These are phyloP conservation scores for Dictyostelium firmibasis DNA, from an alignment of 78 protist genomes.

Conservation along the genomic window DNA sequence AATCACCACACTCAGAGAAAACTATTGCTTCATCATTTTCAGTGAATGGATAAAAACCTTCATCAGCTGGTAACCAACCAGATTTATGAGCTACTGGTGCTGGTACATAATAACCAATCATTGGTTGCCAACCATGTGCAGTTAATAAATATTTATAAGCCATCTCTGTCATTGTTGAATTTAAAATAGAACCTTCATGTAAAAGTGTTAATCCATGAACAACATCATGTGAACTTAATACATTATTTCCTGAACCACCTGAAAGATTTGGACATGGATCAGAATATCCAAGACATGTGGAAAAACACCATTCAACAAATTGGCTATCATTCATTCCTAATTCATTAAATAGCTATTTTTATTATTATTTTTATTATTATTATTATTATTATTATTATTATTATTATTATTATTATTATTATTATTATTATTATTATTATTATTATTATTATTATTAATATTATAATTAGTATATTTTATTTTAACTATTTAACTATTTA, in stretches of 20 bases:
- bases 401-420: too few relatives aligned
- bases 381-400: neutral
- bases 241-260: conserved; percentile 23
- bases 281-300: conserved; percentile 41
- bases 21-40: conserved; percentile 73
- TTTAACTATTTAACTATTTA: too few relatives aligned
- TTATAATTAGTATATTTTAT: too few relatives aligned
- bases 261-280: conserved; percentile 59
- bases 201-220: conserved; percentile 26
- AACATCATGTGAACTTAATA: conserved; percentile 34
- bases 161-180: neutral
- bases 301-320: conserved; percentile 69
- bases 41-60: conserved; percentile 62
- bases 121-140: conserved; percentile 74
- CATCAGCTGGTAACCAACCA: conserved; percentile 78
- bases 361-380: neutral
- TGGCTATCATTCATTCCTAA: conserved; percentile 47
- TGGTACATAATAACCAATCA: conserved; percentile 46
- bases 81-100: conserved; percentile 66
- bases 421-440: too few relatives aligned
- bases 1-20: conserved; percentile 70
- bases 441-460: too few relatives aligned
- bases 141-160: conserved; percentile 41
- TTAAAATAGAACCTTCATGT: neutral
- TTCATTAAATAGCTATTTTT: neutral